phyloP scores from a whole-genome alignment of 805 yeast genomes.

The Barnettozyma pratensis region DNA sequence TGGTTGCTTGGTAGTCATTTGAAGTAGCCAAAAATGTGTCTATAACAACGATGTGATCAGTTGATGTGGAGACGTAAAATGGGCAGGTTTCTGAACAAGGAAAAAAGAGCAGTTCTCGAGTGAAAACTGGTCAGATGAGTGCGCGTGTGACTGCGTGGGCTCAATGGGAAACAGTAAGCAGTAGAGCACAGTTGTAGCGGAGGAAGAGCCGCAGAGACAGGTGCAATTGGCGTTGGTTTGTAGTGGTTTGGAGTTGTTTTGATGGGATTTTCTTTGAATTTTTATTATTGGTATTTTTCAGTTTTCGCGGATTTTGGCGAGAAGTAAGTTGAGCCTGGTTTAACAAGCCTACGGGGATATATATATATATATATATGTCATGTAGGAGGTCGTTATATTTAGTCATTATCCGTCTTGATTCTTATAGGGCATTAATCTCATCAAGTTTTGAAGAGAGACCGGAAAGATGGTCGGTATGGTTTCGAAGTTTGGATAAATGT shows the following conservation, averaged over 20 bases:
- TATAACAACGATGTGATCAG: no score
- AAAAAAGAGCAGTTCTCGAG: background rate
- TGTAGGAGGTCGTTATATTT: background rate
- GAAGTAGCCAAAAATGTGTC: background rate
- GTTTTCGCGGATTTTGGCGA: no score
- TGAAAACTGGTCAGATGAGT: background rate
- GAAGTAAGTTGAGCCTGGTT: no score
- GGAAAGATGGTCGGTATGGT: slow-evolving; percentile 10
- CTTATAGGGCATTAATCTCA: background rate
- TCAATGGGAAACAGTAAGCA: background rate
- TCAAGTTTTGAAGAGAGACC: slow-evolving; percentile 11
- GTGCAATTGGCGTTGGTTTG: background rate
- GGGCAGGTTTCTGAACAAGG: background rate
- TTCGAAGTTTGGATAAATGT: slow-evolving; percentile 11
- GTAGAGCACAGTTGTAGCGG: background rate
- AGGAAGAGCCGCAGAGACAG: background rate
- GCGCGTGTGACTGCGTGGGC: background rate
- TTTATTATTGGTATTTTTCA: no score
- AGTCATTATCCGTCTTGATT: no score
- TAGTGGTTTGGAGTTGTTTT: background rate
- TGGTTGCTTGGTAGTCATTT: slow-evolving; percentile 7
- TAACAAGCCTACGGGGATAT: no score
- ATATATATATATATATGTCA: no score
- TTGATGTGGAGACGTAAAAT: background rate
- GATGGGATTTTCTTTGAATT: background rate